Evolutionary conservation across 768 basidiomycete genomes (phyloP).

Genomic region (Sistotremastrum suecicum): DNA sequence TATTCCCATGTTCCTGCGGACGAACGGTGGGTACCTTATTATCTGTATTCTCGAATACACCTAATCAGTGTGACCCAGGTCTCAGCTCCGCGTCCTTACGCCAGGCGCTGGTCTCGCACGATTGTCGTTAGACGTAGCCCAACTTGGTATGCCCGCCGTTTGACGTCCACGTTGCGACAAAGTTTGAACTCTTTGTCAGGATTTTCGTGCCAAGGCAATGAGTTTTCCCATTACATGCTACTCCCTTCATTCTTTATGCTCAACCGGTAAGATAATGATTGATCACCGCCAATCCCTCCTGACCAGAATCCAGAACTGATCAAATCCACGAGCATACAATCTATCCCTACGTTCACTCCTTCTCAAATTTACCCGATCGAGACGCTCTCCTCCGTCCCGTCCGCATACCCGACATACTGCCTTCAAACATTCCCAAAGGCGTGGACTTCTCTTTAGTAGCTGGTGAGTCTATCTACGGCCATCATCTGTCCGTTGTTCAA

Average conservation of each 20-base stretch:
- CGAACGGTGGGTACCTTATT: constrained; percentile 29
- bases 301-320: constrained; percentile 34
- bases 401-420: constrained; percentile 71
- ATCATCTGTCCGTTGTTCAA: constrained; percentile 1
- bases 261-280: constrained; percentile 46
- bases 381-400: constrained; percentile 51
- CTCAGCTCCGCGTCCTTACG: constrained; percentile 58
- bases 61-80: constrained; percentile 16
- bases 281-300: neutral
- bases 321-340: constrained; percentile 55
- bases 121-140: constrained; percentile 78
- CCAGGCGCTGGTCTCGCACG: constrained; percentile 86
- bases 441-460: constrained; percentile 77
- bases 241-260: constrained; percentile 79
- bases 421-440: constrained; percentile 49
- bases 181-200: constrained; percentile 29
- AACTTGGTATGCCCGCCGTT: constrained; percentile 36
- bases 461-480: constrained; percentile 28
- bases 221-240: constrained; percentile 94
- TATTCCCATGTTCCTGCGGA: constrained; percentile 41
- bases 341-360: constrained; percentile 85
- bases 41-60: neutral
- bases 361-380: constrained; percentile 62
- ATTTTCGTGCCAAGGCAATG: constrained; percentile 85
- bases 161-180: neutral